phyloP scores from a whole-genome alignment of 164 flowering plant genomes.

The Kalanchoe fedtschenkoi region DNA sequence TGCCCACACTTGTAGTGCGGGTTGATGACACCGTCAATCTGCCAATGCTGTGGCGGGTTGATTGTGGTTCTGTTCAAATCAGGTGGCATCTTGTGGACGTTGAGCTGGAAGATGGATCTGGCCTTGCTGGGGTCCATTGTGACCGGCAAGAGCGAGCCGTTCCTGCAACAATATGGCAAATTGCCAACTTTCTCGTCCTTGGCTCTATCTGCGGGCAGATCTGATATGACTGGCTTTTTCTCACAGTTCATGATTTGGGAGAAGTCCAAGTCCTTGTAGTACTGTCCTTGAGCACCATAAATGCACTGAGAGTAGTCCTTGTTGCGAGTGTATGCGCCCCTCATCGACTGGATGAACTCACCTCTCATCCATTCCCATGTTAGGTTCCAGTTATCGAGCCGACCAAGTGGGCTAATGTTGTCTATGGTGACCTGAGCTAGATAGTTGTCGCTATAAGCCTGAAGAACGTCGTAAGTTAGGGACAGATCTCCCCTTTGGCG shows the following conservation, averaged over 20 bases:
- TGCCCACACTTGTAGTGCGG: constrained; percentile 60
- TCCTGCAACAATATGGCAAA: constrained; percentile 55
- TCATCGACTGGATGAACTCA: constrained; percentile 65
- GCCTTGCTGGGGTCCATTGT: constrained; percentile 44
- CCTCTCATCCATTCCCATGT: constrained; percentile 89
- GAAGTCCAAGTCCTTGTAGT: constrained; percentile 51
- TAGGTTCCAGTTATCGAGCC: constrained; percentile 77
- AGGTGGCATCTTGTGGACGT: constrained; percentile 61
- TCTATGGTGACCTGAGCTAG: constrained; percentile 52
- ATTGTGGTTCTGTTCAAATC: constrained; percentile 52
- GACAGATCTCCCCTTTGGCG: constrained; percentile 41
- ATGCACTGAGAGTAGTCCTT: constrained; percentile 44
- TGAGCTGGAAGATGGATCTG: constrained; percentile 44
- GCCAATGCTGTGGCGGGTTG: constrained; percentile 60
- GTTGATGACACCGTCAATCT: constrained; percentile 43
- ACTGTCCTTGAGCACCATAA: constrained; percentile 41
- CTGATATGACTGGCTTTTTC: constrained; percentile 45
- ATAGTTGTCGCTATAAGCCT: constrained; percentile 35
- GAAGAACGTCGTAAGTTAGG: constrained; percentile 41
- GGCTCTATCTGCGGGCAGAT: constrained; percentile 37
- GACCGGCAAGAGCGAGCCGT: constrained; percentile 48
- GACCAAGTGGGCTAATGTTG: constrained; percentile 43
- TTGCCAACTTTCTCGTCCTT: constrained; percentile 50
- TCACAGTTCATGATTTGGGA: constrained; percentile 47
- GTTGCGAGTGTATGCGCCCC: constrained; percentile 59